These are phyloP conservation scores for Arthrobotrys conoides DNA, from an alignment of 2,329 filamentous ascomycete species.

Conservation along the genomic window DNA sequence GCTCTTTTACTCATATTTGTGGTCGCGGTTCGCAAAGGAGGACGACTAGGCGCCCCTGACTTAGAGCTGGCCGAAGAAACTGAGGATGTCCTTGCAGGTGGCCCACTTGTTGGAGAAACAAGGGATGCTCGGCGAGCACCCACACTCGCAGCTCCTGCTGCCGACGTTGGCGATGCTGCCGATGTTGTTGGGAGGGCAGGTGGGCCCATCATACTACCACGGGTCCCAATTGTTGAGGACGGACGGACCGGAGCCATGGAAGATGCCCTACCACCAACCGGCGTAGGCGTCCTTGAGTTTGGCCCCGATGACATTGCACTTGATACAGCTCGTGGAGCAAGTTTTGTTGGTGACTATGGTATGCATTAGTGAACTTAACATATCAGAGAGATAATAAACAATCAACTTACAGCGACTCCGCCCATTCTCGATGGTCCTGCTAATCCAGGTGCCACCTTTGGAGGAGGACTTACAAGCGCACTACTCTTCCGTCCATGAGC, in stretches of 20 bases:
- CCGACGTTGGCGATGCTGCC: neutral
- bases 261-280: conserved; percentile 50
- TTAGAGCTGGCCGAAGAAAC: conserved; percentile 43
- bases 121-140: conserved; percentile 42
- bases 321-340: conserved; percentile 53
- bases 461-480: conserved; percentile 48
- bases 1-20: conserved; percentile 38
- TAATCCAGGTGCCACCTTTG: conserved; percentile 41
- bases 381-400: neutral
- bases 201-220: conserved; percentile 51
- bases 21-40: conserved; percentile 45
- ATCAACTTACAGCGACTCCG: conserved; percentile 41
- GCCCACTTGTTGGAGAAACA: conserved; percentile 42
- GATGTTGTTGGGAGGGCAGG: conserved; percentile 45
- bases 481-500: conserved; percentile 49
- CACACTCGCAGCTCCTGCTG: neutral
- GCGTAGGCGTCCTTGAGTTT: conserved; percentile 52
- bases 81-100: conserved; percentile 44
- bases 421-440: conserved; percentile 34
- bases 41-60: conserved; percentile 27
- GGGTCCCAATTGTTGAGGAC: conserved; percentile 28
- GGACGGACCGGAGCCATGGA: conserved; percentile 38
- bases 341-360: conserved; percentile 54
- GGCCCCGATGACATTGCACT: conserved; percentile 49
- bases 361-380: conserved; percentile 12